Base-by-base conservation (phyloP, 192 early-diverging fungal species). In the Umbelopsis isabellina region DNA sequence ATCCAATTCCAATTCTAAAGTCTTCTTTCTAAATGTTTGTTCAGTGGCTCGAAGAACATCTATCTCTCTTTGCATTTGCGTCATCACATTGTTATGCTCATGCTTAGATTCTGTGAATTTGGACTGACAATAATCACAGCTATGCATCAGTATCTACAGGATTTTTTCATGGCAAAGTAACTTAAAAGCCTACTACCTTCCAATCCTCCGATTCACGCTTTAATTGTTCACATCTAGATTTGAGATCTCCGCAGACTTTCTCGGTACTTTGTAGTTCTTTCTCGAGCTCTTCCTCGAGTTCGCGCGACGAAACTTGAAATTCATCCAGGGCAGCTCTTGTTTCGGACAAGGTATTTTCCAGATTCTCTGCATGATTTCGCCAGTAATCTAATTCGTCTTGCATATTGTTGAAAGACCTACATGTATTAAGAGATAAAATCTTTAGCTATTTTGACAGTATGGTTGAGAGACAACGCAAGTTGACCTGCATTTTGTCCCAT, bases 351-450 rank as follows among this genome's bases (percentile, higher is more conserved):
- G 75, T 82, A 45, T 84, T 78, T 53, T 90, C 86, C 48, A 87
- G 69, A 53, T 83, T 74, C 23, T 79, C 69, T 11, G 86, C 72
- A 61, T 77, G 70, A 18, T 68, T 70, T 73, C 89, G 86, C 80
- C 86, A 93, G 79, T 91, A 90, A 65, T 84, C 86, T 30, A 88
- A 77, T 68, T 91, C 92, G 27, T 90, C 92, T 37, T 87, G 85
- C 35, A 75, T 69, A 50, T 84, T 84, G 46, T 72, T 75, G 75
- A 89, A 89, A 30, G 80, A 73, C 68, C 77, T 75, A 41, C 11
- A 15, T 12, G 27, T 10, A 41, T 41, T 4, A 4, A 41, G 55
- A 2, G 6, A 12, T 33, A 61, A 16, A 61, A 33, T 0, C 16
- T 13, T 27, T 27, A 37, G 27, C 15, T 25, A n/a, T 35, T 25